Base-by-base conservation (phyloP, 1,284 basidiomycete species). In the Ustilago bromivora region DNA sequence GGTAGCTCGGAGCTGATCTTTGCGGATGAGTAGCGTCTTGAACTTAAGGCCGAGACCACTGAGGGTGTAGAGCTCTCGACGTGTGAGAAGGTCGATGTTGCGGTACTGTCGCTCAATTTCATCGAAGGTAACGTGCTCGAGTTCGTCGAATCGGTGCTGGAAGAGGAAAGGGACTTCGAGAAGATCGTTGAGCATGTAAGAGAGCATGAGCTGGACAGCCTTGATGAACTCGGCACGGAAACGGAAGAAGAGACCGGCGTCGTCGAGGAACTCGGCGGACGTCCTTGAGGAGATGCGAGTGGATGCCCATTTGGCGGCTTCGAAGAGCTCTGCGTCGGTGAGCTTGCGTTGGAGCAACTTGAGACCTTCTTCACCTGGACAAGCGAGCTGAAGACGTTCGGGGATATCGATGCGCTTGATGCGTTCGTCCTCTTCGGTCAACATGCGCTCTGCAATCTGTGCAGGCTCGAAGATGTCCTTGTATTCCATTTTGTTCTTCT, bases 391-490 rank as follows among this genome's bases (percentile, higher is more conserved):
- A 91, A 98, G 95, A 56, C 97, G 92, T 87, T 99, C 97, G 0
- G 97, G 97, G 51, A 94, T 91, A 87, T 99, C 97, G 84, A 91
- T 91, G 62, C 95, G 92, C 79, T 98, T 95, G 61, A 95, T 89
- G 28, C 82, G 82, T 61, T 97, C 94, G 86, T 99, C 97, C 73
- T 95, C 95, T 77, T 96, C 94, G 4, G 95, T 98, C 52, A 99
- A 88, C 88, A 96, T 90, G 59, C 94, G 91, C 71, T 92, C 93
- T 76, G 92, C 92, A 84, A 99, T 98, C 89, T 98, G 95, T 8
- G 95, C 94, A 0, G 97, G 97, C 86, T 99, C 97, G 81, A 99
- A 99, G 72, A 99, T 95, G 87, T 98, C 96, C 82, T 93, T 92
- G 82, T 96, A 93, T 81, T 91, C 92, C 78, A 82, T 78, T 61